Percentiles rank a stretch among this genome's conserved stretches.
These are phyloP conservation scores for Lactifluus pinguis DNA, from an alignment of 768 basidiomycete species.

Conservation along the genomic window DNA sequence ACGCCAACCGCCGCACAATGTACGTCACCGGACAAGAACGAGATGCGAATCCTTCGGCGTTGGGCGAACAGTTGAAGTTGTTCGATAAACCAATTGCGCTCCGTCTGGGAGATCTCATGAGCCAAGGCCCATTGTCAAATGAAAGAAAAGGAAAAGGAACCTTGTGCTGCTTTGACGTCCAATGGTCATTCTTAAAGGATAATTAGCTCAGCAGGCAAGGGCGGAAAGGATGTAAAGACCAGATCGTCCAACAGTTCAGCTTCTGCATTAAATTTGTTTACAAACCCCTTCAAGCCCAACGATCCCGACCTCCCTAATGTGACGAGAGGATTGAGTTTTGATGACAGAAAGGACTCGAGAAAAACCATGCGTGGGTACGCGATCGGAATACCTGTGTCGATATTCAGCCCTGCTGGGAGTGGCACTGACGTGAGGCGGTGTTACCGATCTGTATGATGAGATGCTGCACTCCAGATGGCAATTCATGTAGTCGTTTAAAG, in stretches of 20 bases:
- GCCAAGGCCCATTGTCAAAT: not conserved
- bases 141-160: conserved; percentile 28
- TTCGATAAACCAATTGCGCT: conserved; percentile 83
- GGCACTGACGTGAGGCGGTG: not conserved
- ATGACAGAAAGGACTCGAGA: conserved; percentile 67
- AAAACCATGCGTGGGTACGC: conserved; percentile 94
- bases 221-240: conserved; percentile 30
- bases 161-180: conserved; percentile 79
- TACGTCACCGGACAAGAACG: conserved; percentile 88
- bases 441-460: conserved; percentile 73
- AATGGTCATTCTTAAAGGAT: conserved; percentile 68
- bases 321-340: conserved; percentile 78
- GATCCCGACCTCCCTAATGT: conserved; percentile 61
- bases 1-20: conserved; percentile 83
- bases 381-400: conserved; percentile 54
- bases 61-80: conserved; percentile 67
- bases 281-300: conserved; percentile 65
- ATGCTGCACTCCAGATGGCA: conserved; percentile 70
- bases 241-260: conserved; percentile 92
- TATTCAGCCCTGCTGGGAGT: not conserved
- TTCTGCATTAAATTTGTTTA: conserved; percentile 87
- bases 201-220: not conserved
- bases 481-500: conserved; percentile 48
- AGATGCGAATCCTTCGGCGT: conserved; percentile 57
- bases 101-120: conserved; percentile 43